phyloP scores from a whole-genome alignment of 345 rosid species.

The Populus tremula region DNA sequence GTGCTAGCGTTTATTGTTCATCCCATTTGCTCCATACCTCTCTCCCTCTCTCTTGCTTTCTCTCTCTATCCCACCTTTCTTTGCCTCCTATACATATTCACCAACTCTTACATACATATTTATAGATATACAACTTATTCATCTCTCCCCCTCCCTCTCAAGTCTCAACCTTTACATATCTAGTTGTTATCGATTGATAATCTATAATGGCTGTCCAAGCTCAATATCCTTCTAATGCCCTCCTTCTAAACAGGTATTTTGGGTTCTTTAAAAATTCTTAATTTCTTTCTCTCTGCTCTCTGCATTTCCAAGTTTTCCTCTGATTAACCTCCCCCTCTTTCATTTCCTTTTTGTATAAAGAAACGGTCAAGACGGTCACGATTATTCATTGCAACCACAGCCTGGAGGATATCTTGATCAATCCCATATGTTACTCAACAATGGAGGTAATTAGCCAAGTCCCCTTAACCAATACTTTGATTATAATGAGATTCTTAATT shows the following conservation, averaged over 20 bases:
- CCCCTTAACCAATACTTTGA: background rate
- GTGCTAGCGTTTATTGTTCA: conserved; percentile 23
- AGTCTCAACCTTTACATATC: background rate
- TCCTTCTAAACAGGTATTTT: conserved; percentile 63
- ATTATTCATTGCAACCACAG: conserved; percentile 53
- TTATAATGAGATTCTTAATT: background rate
- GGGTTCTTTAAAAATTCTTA: background rate
- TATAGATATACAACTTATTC: background rate
- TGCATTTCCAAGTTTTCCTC: background rate
- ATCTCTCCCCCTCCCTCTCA: background rate
- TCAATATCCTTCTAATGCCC: conserved; percentile 77
- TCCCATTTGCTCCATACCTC: conserved; percentile 22
- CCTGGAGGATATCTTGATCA: conserved; percentile 52
- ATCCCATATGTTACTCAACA: conserved; percentile 46
- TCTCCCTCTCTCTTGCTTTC: background rate
- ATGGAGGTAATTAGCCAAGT: conserved; percentile 20
- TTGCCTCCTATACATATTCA: background rate
- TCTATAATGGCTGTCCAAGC: conserved; percentile 81
- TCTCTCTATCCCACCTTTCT: background rate
- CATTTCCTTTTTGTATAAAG: conserved; percentile 31
- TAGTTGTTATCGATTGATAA: background rate
- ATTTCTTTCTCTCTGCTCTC: background rate
- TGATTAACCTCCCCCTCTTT: background rate
- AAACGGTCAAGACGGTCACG: conserved; percentile 64
- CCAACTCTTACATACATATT: background rate